Conservation (phyloP, 768 basidiomycete genomes). For the Ramaria sp. region DNA sequence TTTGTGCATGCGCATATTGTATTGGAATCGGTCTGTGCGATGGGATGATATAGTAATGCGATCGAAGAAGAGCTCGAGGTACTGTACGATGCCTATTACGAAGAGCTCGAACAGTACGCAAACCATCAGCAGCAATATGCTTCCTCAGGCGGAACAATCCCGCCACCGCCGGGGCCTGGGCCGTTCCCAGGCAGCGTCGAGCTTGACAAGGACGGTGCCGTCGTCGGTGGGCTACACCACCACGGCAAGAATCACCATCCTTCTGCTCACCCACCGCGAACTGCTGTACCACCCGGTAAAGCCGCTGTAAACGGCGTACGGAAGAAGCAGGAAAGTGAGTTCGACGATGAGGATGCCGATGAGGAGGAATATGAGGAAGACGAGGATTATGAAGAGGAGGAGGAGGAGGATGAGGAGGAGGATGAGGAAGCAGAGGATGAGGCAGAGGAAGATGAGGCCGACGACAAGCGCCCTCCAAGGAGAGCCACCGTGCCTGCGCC, state of each 20-base stretch:
- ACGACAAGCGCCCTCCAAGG: conserved; percentile 22
- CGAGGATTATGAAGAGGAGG: conserved; percentile 45
- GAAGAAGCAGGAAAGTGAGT: conserved; percentile 49
- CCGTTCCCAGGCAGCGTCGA: conserved; percentile 98
- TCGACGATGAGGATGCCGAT: conserved; percentile 49
- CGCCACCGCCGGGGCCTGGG: conserved; percentile 91
- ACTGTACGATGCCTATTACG: conserved; percentile 99
- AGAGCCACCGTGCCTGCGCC: conserved; percentile 6
- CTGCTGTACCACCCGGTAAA: conserved; percentile 11
- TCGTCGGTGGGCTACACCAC: conserved; percentile 30
- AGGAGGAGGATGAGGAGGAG: conserved; percentile 58
- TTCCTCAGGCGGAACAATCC: conserved; percentile 77
- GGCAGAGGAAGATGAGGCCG: conserved; percentile 46
- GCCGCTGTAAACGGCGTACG: conserved; percentile 27
- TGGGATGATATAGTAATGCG: conserved; percentile 53
- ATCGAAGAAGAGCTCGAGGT: conserved; percentile 99
- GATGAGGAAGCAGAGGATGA: conserved; percentile 55
- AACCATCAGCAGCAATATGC: conserved; percentile 95
- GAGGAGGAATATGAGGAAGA: conserved; percentile 45
- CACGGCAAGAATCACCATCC: conserved; percentile 11
- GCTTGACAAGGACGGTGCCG: conserved; percentile 81
- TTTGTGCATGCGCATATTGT: background rate
- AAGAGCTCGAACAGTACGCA: conserved; percentile 99
- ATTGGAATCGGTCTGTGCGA: background rate
- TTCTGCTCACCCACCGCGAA: conserved; percentile 21